Evolutionary conservation across 345 rosid species (phyloP), one percentile per base, ranked within the genome.

Genomic region (Reutealis trisperma): DNA sequence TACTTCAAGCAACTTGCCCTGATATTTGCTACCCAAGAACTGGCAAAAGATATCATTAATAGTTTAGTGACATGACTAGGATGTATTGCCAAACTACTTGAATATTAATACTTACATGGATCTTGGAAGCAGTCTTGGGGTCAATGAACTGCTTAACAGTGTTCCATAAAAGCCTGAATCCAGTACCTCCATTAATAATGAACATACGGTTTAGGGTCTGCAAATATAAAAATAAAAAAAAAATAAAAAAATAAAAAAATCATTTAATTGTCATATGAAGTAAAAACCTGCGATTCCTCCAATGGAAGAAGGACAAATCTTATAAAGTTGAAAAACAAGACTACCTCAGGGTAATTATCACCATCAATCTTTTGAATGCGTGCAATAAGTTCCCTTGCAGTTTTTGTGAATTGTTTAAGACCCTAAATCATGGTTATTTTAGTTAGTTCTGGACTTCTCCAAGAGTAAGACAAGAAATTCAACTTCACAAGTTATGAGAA

Each of bases 151-250:
- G 75, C 79, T 93, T 95, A 5, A 93, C 84, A 0, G 97, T 86
- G 75, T 82, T 92, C 99, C 98, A 96, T 49, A 96, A 83, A 76
- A 96, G 90, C 84, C 97, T 84, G 83, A 96, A 96, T 85, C 96
- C 97, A 42, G 96, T 47, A 58, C 98, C 99, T 3, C 96, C 98
- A 86, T 96, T 93, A 73, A 93, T 92, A 86, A 96, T 96, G 85
- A 90, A 93, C 99, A 96, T 93, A 42, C 97, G 89, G 83, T 92
- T 89, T 69, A 96, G 73, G 34, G 98, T 93, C 99, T 96, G 63
- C 76, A 77, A 32, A 73, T 51, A 57, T n/a, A n/a, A n/a, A n/a
- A n/a, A n/a, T n/a, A n/a, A n/a, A n/a, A n/a, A n/a, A n/a, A n/a
- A n/a, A n/a, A n/a, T n/a, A n/a, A n/a, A n/a, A n/a, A n/a, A 69